Conservation (phyloP, 75 land plant species). For the Adiantum capillusveneris region DNA sequence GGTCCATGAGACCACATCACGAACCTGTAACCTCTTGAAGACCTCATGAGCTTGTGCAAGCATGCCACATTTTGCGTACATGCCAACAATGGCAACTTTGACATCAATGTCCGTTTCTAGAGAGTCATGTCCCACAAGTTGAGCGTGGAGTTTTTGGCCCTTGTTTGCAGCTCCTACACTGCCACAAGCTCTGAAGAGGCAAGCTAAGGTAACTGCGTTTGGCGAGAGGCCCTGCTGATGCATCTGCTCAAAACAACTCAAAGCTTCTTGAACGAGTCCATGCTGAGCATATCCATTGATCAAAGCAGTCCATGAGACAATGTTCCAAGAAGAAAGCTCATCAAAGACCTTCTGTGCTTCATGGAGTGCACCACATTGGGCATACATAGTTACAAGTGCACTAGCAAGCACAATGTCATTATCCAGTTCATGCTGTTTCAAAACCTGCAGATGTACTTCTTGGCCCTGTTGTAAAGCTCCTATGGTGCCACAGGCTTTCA, state of each 20-base stretch:
- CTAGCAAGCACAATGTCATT: constrained; percentile 6
- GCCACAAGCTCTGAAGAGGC: constrained; percentile 39
- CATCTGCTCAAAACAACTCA: constrained; percentile 28
- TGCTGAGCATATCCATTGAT: constrained; percentile 18
- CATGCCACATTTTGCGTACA: constrained; percentile 14
- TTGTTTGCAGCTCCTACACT: background rate
- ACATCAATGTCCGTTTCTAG: constrained; percentile 7
- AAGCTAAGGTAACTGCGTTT: constrained; percentile 37
- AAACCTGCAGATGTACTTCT: constrained; percentile 2
- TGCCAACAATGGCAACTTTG: constrained; percentile 1
- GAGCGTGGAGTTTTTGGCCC: background rate
- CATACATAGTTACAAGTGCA: constrained; percentile 18
- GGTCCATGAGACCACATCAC: constrained; percentile 19
- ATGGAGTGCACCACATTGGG: constrained; percentile 17
- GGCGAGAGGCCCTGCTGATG: constrained; percentile 21
- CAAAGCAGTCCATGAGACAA: constrained; percentile 24
- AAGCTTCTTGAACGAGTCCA: constrained; percentile 21
- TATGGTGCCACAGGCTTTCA: constrained; percentile 1
- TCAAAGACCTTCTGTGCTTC: constrained; percentile 14
- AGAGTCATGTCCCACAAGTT: background rate
- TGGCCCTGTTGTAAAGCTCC: constrained; percentile 6
- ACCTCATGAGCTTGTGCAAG: constrained; percentile 4
- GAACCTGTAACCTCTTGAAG: constrained; percentile 1
- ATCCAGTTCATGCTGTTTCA: background rate
- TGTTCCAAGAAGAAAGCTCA: constrained; percentile 2